Evolutionary conservation across 1,284 basidiomycete genomes (phyloP).

Genomic region (Ustilago curta): DNA sequence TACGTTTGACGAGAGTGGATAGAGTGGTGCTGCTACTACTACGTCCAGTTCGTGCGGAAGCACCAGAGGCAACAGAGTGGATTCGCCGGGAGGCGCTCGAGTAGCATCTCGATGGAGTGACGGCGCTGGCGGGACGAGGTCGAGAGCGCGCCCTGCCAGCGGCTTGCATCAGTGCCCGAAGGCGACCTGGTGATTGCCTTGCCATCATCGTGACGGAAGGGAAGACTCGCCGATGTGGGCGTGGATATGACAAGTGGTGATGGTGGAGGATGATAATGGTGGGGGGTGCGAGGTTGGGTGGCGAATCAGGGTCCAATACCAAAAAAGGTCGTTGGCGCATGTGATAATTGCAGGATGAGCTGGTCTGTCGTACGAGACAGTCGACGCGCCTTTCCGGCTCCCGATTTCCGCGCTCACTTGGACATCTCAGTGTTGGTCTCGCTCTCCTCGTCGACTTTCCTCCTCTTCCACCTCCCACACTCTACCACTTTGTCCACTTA

Average conservation of each 20-base stretch:
- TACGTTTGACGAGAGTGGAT: neutral
- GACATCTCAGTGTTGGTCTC: conserved; percentile 27
- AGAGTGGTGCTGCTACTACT: neutral
- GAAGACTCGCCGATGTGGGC: neutral
- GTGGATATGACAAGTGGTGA: neutral
- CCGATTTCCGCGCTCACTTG: neutral
- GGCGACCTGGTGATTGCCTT: conserved; percentile 22
- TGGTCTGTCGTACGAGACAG: too few relatives aligned
- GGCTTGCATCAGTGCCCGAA: conserved; percentile 11
- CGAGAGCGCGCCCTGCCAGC: conserved; percentile 7
- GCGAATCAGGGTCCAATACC: too few relatives aligned
- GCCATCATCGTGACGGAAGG: conserved; percentile 11
- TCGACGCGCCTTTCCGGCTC: too few relatives aligned
- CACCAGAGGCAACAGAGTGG: neutral
- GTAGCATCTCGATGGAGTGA: conserved; percentile 6
- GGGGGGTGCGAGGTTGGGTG: neutral
- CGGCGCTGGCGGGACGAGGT: conserved; percentile 8
- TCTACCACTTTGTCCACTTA: neutral
- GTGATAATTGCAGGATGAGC: too few relatives aligned
- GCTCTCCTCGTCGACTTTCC: neutral
- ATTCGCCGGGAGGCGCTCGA: conserved; percentile 6
- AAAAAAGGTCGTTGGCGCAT: too few relatives aligned
- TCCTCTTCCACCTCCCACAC: neutral
- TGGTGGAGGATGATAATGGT: neutral
- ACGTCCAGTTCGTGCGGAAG: neutral